Percentiles rank a stretch among this genome's conserved stretches.
phyloP scores from a whole-genome alignment of 768 basidiomycete species.

The Basidioascus undulatus region DNA sequence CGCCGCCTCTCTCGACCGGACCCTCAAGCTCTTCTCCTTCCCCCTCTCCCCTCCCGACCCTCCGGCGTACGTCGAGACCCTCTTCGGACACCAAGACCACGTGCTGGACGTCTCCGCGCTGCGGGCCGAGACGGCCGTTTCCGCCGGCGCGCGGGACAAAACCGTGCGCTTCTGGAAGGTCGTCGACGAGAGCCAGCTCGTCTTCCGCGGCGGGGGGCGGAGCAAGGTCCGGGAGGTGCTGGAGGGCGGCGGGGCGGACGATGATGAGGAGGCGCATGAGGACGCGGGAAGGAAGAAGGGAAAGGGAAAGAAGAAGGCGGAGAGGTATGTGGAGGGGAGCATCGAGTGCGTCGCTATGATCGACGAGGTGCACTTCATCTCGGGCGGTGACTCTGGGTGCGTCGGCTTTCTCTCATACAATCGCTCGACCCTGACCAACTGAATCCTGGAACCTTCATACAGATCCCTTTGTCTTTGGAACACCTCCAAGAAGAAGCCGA shows the following conservation, averaged over 20 bases:
- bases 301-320: conserved; percentile 10
- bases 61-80: conserved; percentile 85
- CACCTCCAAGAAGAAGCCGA: conserved; percentile 78
- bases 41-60: too few species aligned
- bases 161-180: conserved; percentile 92
- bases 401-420: conserved; percentile 16
- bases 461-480: conserved; percentile 86
- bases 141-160: conserved; percentile 71
- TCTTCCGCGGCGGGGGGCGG: conserved; percentile 83
- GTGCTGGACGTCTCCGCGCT: conserved; percentile 56
- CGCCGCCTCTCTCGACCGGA: conserved; percentile 60
- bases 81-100: conserved; percentile 89
- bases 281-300: conserved; percentile 21
- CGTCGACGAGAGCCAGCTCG: conserved; percentile 76
- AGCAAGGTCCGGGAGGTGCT: conserved; percentile 55
- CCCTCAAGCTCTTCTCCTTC: conserved; percentile 64
- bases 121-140: conserved; percentile 59
- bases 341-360: conserved; percentile 84
- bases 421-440: background rate
- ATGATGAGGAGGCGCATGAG: conserved; percentile 25
- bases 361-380: conserved; percentile 77
- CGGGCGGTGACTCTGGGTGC: conserved; percentile 88
- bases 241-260: conserved; percentile 34
- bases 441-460: background rate
- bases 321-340: conserved; percentile 59